Percentiles rank a stretch among this genome's conserved stretches.
phyloP scores from a whole-genome alignment of 2,329 filamentous ascomycete genomes.

The Penicillium sp. region DNA sequence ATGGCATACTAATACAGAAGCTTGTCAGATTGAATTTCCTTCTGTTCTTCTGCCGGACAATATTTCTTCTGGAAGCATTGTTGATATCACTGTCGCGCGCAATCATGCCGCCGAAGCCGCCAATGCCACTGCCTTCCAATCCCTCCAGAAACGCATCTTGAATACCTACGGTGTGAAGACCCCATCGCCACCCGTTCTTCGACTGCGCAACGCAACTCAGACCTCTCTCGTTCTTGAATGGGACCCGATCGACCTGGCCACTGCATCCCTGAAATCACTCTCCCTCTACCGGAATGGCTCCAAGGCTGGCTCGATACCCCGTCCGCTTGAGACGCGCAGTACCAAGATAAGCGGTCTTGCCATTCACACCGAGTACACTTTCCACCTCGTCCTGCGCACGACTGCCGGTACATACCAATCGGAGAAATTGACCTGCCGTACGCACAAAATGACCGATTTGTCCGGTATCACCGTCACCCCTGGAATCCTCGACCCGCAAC shows the following conservation, averaged over 20 bases:
- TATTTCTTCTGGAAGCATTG: conserved; percentile 92
- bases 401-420: conserved; percentile 80
- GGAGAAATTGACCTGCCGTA: conserved; percentile 77
- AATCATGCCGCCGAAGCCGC: conserved; percentile 73
- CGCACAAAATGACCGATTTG: conserved; percentile 97
- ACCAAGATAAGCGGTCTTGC: conserved; percentile 95
- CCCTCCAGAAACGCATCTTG: conserved; percentile 85
- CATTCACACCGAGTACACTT: conserved; percentile 93
- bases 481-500: conserved; percentile 69
- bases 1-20: conserved; percentile 7
- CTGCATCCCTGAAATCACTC: conserved; percentile 81
- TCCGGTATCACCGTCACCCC: conserved; percentile 92
- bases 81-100: conserved; percentile 91
- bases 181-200: conserved; percentile 69
- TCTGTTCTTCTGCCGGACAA: conserved; percentile 93
- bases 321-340: conserved; percentile 77
- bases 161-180: conserved; percentile 75
- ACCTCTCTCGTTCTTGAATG: conserved; percentile 98
- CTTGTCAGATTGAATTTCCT: conserved; percentile 84
- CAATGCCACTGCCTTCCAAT: conserved; percentile 68
- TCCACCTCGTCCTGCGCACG: conserved; percentile 86
- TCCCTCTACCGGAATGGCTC: conserved; percentile 92
- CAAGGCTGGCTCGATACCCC: conserved; percentile 91
- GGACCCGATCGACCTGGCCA: conserved; percentile 90
- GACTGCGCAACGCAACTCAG: conserved; percentile 94